These are phyloP conservation scores for Phytophthora crassamura DNA, from an alignment of 352 stramenopile genomes.

Conservation along the genomic window DNA sequence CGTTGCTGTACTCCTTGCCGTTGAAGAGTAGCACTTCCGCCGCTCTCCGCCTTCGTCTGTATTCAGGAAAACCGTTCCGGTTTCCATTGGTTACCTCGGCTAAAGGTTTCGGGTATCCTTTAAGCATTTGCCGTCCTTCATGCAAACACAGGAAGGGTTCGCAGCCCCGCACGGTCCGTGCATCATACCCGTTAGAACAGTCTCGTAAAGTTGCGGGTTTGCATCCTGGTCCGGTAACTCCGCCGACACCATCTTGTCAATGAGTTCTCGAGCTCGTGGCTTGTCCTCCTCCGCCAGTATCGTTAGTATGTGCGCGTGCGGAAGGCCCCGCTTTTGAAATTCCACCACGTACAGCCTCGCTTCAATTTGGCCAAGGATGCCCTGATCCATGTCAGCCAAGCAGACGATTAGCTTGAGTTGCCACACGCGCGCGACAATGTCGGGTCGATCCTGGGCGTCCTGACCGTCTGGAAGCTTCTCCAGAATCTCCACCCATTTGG, in stretches of 20 bases:
- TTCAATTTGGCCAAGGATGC: no score
- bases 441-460: no score
- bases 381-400: no score
- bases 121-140: conserved; percentile 29
- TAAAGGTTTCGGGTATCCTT: conserved; percentile 33
- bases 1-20: no score
- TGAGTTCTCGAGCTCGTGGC: conserved; percentile 1
- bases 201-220: no score
- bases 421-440: no score
- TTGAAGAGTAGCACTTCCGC: not conserved
- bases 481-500: no score
- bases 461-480: no score
- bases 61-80: not conserved
- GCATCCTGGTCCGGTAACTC: conserved; percentile 27
- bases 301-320: conserved; percentile 54
- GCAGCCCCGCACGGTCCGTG: conserved; percentile 15
- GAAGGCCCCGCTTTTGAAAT: no score
- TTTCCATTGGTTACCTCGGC: not conserved
- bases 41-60: not conserved
- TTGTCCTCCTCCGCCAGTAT: conserved; percentile 46
- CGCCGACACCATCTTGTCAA: conserved; percentile 29
- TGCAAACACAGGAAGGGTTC: conserved; percentile 14
- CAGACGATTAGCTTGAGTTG: no score
- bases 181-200: conserved; percentile 18
- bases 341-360: no score